Base-by-base conservation (phyloP, 208 protist species). In the Acanthamoeba triangularis region DNA sequence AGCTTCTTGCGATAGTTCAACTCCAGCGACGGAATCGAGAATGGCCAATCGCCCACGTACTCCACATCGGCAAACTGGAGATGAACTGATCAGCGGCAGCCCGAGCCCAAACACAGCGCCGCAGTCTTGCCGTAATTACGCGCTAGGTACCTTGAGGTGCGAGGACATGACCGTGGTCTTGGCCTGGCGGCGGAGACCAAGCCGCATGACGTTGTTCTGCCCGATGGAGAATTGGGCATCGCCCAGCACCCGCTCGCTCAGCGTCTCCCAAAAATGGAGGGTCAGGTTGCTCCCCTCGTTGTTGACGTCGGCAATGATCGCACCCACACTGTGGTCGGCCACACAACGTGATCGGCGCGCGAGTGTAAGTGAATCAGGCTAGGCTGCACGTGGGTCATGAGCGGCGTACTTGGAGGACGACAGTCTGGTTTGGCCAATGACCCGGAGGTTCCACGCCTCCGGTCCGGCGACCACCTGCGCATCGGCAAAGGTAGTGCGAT, bases 161-260 rank as follows among this genome's bases (percentile, higher is more conserved):
- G 80, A 90, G 49, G 80, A 90, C 14, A 90, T 90, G 80, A 25
- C 23, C 20, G 80, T 90, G 80, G 80, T 90, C n/a, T 90, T 65
- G 80, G 80, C 80, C 28, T 90, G 80, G 35, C 80, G 44, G 52
- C 80, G 80, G 33, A 90, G 80, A 25, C 80, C 80, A 37, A 90
- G 33, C 8, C 80, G 80, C 52, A 90, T 90, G 80, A 90, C 49
- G 49, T 90, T 90, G 49, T 6, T 37, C 52, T 90, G 80, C 1
- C 80, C 80, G 33, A 65, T 65, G 14, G 80, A 65, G 80, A 90
- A 90, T 90, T 90, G 80, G 80, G 80, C 80, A 90, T 90, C 80
- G 80, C 80, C 80, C 80, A 90, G 49, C 80, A 90, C 49, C 28
- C 80, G 44, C 49, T 90, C 80, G 52, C 80, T 90, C 80, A 90